Percentiles rank a stretch among this genome's conserved stretches.
These are phyloP conservation scores for Kurtzmaniella cleridarum DNA, from an alignment of 805 yeast genomes.

Conservation along the genomic window DNA sequence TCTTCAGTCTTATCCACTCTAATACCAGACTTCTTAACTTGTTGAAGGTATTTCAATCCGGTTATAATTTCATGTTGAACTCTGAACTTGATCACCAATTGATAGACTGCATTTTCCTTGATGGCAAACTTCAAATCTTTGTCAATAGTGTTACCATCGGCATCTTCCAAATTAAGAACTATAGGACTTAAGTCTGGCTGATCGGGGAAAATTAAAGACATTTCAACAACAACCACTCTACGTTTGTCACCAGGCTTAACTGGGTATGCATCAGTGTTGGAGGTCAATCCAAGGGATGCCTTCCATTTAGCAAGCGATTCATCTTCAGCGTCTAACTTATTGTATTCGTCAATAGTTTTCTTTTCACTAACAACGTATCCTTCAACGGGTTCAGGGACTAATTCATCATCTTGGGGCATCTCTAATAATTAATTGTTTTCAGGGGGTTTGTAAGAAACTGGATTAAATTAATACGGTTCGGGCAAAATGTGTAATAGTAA, in stretches of 20 bases:
- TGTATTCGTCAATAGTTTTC: conserved; percentile 80
- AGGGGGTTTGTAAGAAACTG: too few species aligned
- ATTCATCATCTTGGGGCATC: conserved; percentile 41
- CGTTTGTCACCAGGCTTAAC: conserved; percentile 68
- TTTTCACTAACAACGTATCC: conserved; percentile 63
- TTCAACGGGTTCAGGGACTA: conserved; percentile 56
- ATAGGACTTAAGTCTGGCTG: conserved; percentile 53
- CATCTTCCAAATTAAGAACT: conserved; percentile 60
- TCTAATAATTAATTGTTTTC: too few species aligned
- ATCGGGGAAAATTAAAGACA: conserved; percentile 66
- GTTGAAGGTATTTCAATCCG: conserved; percentile 81
- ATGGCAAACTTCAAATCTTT: conserved; percentile 66
- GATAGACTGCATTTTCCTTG: conserved; percentile 73
- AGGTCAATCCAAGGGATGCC: conserved; percentile 71
- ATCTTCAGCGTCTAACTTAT: conserved; percentile 80
- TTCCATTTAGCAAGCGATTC: conserved; percentile 91
- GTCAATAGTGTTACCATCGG: conserved; percentile 49
- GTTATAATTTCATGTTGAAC: conserved; percentile 89
- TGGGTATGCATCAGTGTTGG: conserved; percentile 50
- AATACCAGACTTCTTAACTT: conserved; percentile 81
- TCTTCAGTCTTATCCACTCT: conserved; percentile 82
- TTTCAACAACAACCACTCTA: conserved; percentile 72
- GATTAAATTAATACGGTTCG: too few species aligned
- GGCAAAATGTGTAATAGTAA: too few species aligned
- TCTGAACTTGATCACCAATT: conserved; percentile 67